Base-by-base conservation (phyloP, 176 grass and related monocot genomes). In the Oryza nivara region DNA sequence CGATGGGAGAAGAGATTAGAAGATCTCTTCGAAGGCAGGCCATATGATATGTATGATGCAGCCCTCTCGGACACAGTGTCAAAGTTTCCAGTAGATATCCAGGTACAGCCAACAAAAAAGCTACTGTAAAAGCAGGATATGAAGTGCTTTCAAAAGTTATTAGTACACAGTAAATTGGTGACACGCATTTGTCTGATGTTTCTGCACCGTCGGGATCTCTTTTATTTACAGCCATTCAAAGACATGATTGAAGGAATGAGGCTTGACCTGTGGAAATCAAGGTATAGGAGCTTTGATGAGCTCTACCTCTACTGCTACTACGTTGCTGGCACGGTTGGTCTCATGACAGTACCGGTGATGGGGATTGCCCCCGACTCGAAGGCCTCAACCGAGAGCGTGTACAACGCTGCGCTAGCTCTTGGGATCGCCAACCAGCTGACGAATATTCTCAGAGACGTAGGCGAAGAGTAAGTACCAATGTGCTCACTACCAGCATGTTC, bases 291-390 rank as follows among this genome's bases (percentile, higher is more conserved):
- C 76, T 98, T 98, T 14, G 91, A 98, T 15, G 96, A 98, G 81
- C 88, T 98, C 19, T 98, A 98, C 88, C 88, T 96, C 78, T 98
- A 98, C 86, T 98, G 96, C 88, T 98, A 98, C 67, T 94, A 98
- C 3, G 96, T 98, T 5, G 96, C 96, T 73, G 96, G 93, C 11
- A 98, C 96, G 1, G 96, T 98, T 9, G 96, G 91, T 23, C 91
- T 96, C 22, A 98, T 98, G 93, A 98, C 89, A 17, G 93, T 98
- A n/a, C 96, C 96, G 11, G 93, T 98, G 66, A 98, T 98, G 96
- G 93, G 96, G 15, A 92, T 98, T 25, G 85, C 93, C 5, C 89
- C 91, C 0, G 83, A 95, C 81, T 94, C 96, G 0, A 94, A 91
- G 78, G 93, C 91, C 72, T 90, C 96, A 7, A 81, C 86, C 2